Evolutionary conservation across 73 alveolate species (phyloP).

Genomic region (Paramecium biaurelia): DNA sequence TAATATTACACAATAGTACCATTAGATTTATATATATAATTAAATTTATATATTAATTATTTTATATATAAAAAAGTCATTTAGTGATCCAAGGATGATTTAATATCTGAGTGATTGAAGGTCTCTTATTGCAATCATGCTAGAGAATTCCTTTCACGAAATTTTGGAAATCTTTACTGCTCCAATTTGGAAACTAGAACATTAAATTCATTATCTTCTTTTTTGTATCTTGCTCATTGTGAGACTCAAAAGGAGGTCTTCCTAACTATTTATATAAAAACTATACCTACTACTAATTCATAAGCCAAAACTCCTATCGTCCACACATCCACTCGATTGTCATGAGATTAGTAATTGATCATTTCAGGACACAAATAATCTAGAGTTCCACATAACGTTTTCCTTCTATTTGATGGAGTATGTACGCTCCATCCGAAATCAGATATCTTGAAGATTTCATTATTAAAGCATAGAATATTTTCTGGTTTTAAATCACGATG

Average conservation of each 20-base stretch:
- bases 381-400: slow-evolving; percentile 60
- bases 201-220: not conserved
- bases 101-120: not conserved
- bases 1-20: not conserved
- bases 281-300: slow-evolving; percentile 62
- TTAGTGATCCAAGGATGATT: not conserved
- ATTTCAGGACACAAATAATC: slow-evolving; percentile 96
- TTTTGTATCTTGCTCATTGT: not conserved
- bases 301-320: slow-evolving; percentile 80
- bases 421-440: slow-evolving; percentile 79
- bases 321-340: slow-evolving; percentile 90
- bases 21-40: not conserved
- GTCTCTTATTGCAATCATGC: slow-evolving; percentile 43
- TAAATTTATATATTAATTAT: not conserved
- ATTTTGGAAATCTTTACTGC: not conserved
- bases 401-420: slow-evolving; percentile 62
- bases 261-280: not conserved
- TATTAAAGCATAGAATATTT: slow-evolving; percentile 67
- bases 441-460: slow-evolving; percentile 64
- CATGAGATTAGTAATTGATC: slow-evolving; percentile 76
- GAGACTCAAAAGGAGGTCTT: slow-evolving; percentile 22
- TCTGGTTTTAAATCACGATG: slow-evolving; percentile 88
- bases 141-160: not conserved
- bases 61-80: not conserved
- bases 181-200: not conserved